Percentiles rank a stretch among this genome's conserved stretches.
Conservation (phyloP, 1,139 yeast genomes). For the Yamadazyma oceani region DNA sequence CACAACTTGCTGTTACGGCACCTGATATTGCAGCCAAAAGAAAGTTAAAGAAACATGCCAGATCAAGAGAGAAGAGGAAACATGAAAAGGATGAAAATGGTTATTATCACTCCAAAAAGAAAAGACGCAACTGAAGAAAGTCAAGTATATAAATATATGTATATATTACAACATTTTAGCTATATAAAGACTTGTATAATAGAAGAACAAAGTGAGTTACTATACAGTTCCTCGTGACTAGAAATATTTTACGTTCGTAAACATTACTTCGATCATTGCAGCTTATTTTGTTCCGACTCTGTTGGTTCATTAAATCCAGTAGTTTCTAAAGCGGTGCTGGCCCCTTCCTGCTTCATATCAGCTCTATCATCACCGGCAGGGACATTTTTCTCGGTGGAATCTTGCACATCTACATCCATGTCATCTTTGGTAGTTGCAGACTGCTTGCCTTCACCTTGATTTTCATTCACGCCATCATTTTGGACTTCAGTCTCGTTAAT, state of each 20-base stretch:
- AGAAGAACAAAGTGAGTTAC: background rate
- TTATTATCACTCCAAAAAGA: slow-evolving; percentile 65
- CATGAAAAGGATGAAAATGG: slow-evolving; percentile 77
- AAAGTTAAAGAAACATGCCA: slow-evolving; percentile 72
- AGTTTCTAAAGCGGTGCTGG: too few relatives aligned
- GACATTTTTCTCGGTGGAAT: too few relatives aligned
- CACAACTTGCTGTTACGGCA: slow-evolving; percentile 72
- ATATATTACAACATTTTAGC: background rate
- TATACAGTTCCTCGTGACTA: too few relatives aligned
- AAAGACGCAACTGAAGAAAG: slow-evolving; percentile 14
- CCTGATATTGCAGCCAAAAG: slow-evolving; percentile 82
- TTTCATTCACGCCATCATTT: slow-evolving; percentile 4
- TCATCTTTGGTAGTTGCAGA: background rate
- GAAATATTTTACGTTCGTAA: too few relatives aligned
- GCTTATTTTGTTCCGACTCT: too few relatives aligned
- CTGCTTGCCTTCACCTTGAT: slow-evolving; percentile 2
- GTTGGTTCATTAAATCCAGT: too few relatives aligned
- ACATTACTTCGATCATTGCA: too few relatives aligned
- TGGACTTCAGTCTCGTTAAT: slow-evolving; percentile 15
- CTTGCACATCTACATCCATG: slow-evolving; percentile 7
- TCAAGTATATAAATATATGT: background rate
- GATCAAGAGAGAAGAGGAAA: slow-evolving; percentile 74
- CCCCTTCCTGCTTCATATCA: too few relatives aligned
- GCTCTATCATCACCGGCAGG: too few relatives aligned
- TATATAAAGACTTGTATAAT: slow-evolving; percentile 1